These are phyloP conservation scores for Chlorencoelia australis DNA, from an alignment of 2,329 filamentous ascomycete species.

Conservation along the genomic window DNA sequence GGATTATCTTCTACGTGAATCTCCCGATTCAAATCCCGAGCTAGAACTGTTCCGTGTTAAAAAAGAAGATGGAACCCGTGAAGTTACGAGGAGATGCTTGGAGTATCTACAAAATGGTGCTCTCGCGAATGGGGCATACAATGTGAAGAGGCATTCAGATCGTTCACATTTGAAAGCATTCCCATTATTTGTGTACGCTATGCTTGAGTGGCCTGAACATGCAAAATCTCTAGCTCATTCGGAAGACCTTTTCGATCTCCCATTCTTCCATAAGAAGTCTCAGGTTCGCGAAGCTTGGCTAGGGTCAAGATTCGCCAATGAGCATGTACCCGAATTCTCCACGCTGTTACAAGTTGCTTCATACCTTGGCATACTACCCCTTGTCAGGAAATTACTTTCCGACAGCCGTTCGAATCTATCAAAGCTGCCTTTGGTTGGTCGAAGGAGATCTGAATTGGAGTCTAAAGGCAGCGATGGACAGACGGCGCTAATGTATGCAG, in stretches of 20 bases:
- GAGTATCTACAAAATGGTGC: not conserved
- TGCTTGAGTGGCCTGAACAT: not conserved
- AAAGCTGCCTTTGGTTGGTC: not conserved
- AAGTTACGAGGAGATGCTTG: not conserved
- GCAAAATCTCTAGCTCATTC: not conserved
- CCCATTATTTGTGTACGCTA: not conserved
- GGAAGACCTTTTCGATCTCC: not conserved
- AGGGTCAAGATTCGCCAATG: not conserved
- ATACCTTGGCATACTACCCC: not conserved
- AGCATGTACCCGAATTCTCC: not conserved
- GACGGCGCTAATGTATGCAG: slow-evolving; percentile 6
- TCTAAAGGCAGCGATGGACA: not conserved
- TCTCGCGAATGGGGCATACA: not conserved
- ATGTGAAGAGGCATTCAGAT: not conserved
- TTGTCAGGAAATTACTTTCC: not conserved
- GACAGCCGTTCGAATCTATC: not conserved
- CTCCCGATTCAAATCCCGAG: not conserved
- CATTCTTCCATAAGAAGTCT: not conserved
- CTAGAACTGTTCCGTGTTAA: not conserved
- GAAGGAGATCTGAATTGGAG: not conserved
- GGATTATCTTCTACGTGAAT: slow-evolving; percentile 15
- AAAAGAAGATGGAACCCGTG: not conserved
- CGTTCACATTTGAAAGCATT: not conserved
- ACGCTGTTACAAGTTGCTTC: not conserved
- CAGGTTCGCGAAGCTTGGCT: not conserved